Conservation (phyloP, 1,284 basidiomycete species). For the Pseudozyma thailandica region DNA sequence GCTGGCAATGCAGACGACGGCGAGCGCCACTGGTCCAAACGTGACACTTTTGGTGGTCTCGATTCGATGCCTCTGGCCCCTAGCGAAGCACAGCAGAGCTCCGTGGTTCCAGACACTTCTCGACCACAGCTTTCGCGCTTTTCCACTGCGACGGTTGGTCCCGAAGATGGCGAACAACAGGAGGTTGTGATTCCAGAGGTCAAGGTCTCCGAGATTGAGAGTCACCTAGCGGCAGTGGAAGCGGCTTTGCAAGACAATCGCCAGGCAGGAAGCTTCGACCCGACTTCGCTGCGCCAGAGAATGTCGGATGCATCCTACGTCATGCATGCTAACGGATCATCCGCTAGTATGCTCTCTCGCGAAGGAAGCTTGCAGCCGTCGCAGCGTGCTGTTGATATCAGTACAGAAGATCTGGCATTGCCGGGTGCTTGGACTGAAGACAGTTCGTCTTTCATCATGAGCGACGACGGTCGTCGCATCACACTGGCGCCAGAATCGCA, state of each 20-base stretch:
- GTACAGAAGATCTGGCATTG: constrained; percentile 32
- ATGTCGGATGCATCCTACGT: constrained; percentile 36
- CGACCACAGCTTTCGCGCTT: constrained; percentile 35
- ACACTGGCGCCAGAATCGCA: constrained; percentile 46
- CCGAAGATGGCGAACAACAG: constrained; percentile 27
- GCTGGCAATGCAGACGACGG: not conserved
- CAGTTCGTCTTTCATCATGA: constrained; percentile 24
- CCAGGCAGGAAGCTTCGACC: constrained; percentile 43
- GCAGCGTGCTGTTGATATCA: constrained; percentile 8
- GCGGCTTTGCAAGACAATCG: constrained; percentile 44
- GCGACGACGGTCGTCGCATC: constrained; percentile 41
- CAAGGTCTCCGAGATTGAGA: constrained; percentile 46
- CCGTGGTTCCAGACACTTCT: not conserved
- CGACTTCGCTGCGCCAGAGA: constrained; percentile 38
- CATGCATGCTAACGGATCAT: constrained; percentile 34
- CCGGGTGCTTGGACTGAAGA: constrained; percentile 43
- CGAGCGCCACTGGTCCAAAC: constrained; percentile 10
- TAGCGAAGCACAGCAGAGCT: not conserved
- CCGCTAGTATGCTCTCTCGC: constrained; percentile 33
- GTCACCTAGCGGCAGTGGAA: constrained; percentile 43
- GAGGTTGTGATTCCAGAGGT: constrained; percentile 38
- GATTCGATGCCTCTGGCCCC: constrained; percentile 14
- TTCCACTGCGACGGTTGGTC: constrained; percentile 14
- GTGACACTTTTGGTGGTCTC: constrained; percentile 41
- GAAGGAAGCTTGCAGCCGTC: constrained; percentile 16